phyloP scores from a whole-genome alignment of 495 filamentous ascomycete genomes.

The Daldinia loculata region DNA sequence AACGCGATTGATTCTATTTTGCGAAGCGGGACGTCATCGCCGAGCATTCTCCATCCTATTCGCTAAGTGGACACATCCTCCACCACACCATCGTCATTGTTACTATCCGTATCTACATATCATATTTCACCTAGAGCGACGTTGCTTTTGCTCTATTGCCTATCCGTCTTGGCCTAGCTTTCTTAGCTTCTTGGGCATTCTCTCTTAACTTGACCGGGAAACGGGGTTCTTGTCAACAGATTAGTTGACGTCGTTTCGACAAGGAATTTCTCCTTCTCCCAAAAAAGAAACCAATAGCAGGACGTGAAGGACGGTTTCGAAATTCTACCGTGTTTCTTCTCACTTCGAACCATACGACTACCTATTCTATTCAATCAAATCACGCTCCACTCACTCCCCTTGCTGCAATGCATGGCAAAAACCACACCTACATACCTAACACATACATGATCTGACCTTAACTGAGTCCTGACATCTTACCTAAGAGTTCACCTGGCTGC shows the following conservation, averaged over 20 bases:
- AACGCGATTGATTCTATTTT: constrained; percentile 39
- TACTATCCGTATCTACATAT: constrained; percentile 31
- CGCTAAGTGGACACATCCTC: constrained; percentile 24
- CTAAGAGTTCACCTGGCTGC: constrained; percentile 39
- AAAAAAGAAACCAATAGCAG: constrained; percentile 17
- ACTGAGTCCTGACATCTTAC: constrained; percentile 22
- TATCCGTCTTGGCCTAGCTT: neutral
- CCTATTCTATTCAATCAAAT: neutral
- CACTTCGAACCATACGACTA: constrained; percentile 18
- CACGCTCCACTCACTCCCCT: constrained; percentile 29
- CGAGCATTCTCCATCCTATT: constrained; percentile 24
- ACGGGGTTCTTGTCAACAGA: constrained; percentile 25
- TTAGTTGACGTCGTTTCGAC: constrained; percentile 22
- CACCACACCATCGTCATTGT: constrained; percentile 39
- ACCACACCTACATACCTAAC: constrained; percentile 29
- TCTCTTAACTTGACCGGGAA: constrained; percentile 1
- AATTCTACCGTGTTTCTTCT: constrained; percentile 15
- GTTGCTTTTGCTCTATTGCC: constrained; percentile 10
- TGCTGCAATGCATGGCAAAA: constrained; percentile 37
- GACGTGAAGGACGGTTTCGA: constrained; percentile 10
- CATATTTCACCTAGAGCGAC: constrained; percentile 20
- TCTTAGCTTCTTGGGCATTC: constrained; percentile 1
- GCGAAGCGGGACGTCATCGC: constrained; percentile 41
- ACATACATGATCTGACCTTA: constrained; percentile 30
- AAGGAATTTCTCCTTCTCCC: constrained; percentile 17